Conservation (phyloP, 805 yeast species). For the Vanderwaltozyma yarrowii region DNA sequence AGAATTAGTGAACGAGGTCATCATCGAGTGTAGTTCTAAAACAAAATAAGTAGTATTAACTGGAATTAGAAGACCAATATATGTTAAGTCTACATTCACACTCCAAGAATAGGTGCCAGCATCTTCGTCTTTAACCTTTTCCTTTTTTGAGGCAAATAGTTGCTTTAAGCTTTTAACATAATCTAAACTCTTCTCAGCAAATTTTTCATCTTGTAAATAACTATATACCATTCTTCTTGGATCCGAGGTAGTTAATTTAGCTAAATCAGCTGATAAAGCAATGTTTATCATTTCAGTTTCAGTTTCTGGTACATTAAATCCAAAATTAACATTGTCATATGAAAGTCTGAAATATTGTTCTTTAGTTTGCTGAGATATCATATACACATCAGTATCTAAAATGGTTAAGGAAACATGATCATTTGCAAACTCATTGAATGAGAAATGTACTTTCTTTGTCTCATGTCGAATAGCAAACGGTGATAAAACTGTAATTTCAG, state of each 20-base stretch:
- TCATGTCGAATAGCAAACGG: conserved; percentile 19
- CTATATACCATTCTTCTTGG: conserved; percentile 19
- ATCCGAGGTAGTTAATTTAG: conserved; percentile 21
- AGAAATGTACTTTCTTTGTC: conserved; percentile 14
- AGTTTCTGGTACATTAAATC: conserved; percentile 1
- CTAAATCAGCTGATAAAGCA: conserved; percentile 8
- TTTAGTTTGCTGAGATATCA: conserved; percentile 20
- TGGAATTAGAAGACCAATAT: conserved; percentile 24
- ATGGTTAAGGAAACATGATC: conserved; percentile 12
- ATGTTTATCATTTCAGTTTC: conserved; percentile 1
- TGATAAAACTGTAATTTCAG: conserved; percentile 18
- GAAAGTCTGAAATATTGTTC: conserved; percentile 22
- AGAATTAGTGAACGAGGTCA: conserved; percentile 12
- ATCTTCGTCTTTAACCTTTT: neutral
- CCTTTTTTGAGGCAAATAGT: conserved; percentile 1
- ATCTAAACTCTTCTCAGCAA: conserved; percentile 14
- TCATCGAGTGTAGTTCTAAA: conserved; percentile 18
- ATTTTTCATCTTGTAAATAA: conserved; percentile 20
- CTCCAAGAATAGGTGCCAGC: conserved; percentile 6
- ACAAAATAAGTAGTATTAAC: conserved; percentile 21
- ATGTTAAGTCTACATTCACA: conserved; percentile 15
- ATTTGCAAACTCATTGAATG: conserved; percentile 10
- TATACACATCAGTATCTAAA: conserved; percentile 17
- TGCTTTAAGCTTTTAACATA: conserved; percentile 7
- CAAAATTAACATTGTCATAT: conserved; percentile 11